phyloP scores from a whole-genome alignment of 2,329 filamentous ascomycete species.

The Nigrospora oryzae region DNA sequence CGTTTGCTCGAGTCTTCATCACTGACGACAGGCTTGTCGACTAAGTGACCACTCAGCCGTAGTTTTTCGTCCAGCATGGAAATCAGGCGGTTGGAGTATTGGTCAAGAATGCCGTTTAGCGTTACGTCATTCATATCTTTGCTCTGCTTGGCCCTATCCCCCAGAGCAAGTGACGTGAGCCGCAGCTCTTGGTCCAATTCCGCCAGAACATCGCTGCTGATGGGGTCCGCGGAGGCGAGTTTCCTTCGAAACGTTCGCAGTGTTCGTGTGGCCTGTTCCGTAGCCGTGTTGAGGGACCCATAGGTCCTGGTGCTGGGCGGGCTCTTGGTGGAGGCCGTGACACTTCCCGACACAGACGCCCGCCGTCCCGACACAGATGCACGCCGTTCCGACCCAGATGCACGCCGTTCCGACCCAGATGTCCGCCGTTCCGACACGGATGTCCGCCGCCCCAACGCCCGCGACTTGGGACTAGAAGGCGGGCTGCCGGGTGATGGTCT shows the following conservation, averaged over 20 bases:
- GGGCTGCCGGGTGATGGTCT: constrained; percentile 37
- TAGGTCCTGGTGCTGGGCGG: constrained; percentile 40
- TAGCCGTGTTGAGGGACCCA: constrained; percentile 52
- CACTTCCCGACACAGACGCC: neutral
- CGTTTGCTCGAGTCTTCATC: constrained; percentile 11
- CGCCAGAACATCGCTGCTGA: constrained; percentile 48
- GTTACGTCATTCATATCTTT: constrained; percentile 48
- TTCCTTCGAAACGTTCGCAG: constrained; percentile 56
- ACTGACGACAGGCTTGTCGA: constrained; percentile 6
- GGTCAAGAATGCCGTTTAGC: constrained; percentile 58
- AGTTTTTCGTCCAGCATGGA: constrained; percentile 67
- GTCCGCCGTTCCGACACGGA: constrained; percentile 34
- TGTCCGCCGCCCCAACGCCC: constrained; percentile 38
- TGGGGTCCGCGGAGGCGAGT: constrained; percentile 45
- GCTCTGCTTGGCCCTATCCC: constrained; percentile 45
- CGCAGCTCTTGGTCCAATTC: constrained; percentile 59
- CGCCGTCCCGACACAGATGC: constrained; percentile 40
- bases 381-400: constrained; percentile 34
- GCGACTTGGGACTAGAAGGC: constrained; percentile 39
- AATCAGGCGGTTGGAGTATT: constrained; percentile 67
- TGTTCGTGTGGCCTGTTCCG: constrained; percentile 56
- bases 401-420: neutral
- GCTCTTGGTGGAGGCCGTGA: constrained; percentile 26
- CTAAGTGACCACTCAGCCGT: constrained; percentile 30
- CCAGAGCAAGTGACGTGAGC: constrained; percentile 52